Evolutionary conservation across 1,139 yeast genomes (phyloP), one percentile per base, ranked within the genome.

Genomic region (Geotrichum candidum): DNA sequence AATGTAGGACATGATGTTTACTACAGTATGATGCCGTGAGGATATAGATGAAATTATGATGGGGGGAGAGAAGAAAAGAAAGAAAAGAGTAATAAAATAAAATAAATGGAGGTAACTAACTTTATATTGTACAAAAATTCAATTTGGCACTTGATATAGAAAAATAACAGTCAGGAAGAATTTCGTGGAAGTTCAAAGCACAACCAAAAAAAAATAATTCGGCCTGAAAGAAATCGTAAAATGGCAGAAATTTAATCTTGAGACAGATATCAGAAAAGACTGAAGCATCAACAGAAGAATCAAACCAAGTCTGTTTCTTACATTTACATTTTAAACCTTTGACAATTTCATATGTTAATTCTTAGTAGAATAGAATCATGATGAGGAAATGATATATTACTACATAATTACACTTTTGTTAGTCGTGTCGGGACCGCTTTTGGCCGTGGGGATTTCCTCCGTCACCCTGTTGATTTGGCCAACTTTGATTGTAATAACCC

Each of bases 391-490:
- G 15, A 27, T 27, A 27, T 27, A 27, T 27, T 41, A 13, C 15
- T 41, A 41, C 18, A 6, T 41, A 11, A n/a, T 41, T 41, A 41
- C 6, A 41, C 15, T 15, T 41, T 13, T 15, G 46, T 50, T 51
- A 63, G 13, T 59, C 56, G 11, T 61, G 60, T 29, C 67, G 57
- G 15, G 58, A 59, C 38, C 68, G 58, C 56, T 66, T 66, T 56
- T 64, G 64, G 18, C 68, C 68, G 55, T 66, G 68, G 23, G 68
- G 68, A 53, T 66, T 66, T 33, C 64, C 61, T 55, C 60, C 67
- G 31, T 64, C 61, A 5, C 57, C 59, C 51, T 63, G 66, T 62
- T 64, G 62, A 5, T 15, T 41, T 2, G 46, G 18, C 46, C 18
- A 13, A 18, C 3, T 13, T n/a, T 41, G 46, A 41, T 41, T 41